phyloP scores from a whole-genome alignment of 495 filamentous ascomycete species.

The Cercophora samala region DNA sequence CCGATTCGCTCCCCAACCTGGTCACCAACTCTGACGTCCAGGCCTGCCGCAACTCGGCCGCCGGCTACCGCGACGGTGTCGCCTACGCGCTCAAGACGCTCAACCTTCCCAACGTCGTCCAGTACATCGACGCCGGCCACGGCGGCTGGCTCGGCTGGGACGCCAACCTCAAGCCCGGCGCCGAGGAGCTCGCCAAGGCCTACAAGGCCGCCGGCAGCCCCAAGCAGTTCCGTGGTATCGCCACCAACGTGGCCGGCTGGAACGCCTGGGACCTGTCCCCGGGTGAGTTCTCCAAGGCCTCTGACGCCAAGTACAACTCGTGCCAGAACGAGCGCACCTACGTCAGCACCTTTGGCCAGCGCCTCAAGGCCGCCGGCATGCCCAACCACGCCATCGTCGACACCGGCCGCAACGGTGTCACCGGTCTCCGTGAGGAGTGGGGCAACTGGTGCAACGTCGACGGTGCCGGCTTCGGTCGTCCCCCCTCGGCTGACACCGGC shows the following conservation, averaged over 20 bases:
- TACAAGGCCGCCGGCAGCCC: slow-evolving; percentile 66
- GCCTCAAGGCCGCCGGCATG: slow-evolving; percentile 60
- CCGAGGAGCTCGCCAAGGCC: slow-evolving; percentile 61
- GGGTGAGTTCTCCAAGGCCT: slow-evolving; percentile 63
- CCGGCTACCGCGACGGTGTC: slow-evolving; percentile 64
- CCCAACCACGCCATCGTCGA: slow-evolving; percentile 73
- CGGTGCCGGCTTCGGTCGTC: slow-evolving; percentile 70
- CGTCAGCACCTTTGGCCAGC: slow-evolving; percentile 61
- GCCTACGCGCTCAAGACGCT: slow-evolving; percentile 69
- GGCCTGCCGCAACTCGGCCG: slow-evolving; percentile 61
- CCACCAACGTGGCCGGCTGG: slow-evolving; percentile 78
- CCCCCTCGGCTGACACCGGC: slow-evolving; percentile 62
- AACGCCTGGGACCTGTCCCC: slow-evolving; percentile 60
- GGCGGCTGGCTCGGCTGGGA: slow-evolving; percentile 83
- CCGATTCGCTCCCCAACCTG: slow-evolving; percentile 76
- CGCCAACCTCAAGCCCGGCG: slow-evolving; percentile 70
- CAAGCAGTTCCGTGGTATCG: slow-evolving; percentile 64
- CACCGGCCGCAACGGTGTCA: slow-evolving; percentile 63
- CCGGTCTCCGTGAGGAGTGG: slow-evolving; percentile 64
- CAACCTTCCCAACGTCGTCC: slow-evolving; percentile 72
- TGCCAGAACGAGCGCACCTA: slow-evolving; percentile 72
- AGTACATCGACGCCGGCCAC: slow-evolving; percentile 82
- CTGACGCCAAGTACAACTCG: slow-evolving; percentile 53
- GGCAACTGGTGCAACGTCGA: slow-evolving; percentile 85
- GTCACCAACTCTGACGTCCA: slow-evolving; percentile 66